A percentile compares a stretch with the other conserved stretches of the same genome.
These are phyloP conservation scores for Kwoniella bestiolae DNA, from an alignment of 768 basidiomycete genomes.

Conservation along the genomic window DNA sequence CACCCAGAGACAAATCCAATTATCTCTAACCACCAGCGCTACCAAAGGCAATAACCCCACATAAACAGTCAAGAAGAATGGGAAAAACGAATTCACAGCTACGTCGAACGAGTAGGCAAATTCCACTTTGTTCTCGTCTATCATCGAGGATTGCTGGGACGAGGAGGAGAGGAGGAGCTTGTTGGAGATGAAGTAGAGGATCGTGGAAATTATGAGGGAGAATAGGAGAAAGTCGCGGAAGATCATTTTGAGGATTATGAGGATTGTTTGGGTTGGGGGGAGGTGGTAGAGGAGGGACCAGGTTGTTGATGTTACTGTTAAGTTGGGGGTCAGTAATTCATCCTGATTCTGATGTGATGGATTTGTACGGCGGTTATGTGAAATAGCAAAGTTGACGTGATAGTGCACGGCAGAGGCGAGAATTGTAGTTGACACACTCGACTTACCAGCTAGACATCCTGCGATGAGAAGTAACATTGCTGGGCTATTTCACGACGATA, in stretches of 20 bases:
- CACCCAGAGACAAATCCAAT: conserved; percentile 92
- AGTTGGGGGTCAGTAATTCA: neutral
- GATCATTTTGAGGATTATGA: conserved; percentile 79
- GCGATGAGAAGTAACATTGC: conserved; percentile 87
- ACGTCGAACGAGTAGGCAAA: conserved; percentile 97
- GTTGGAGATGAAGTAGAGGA: conserved; percentile 70
- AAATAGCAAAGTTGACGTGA: too few relatives aligned
- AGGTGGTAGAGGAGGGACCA: conserved; percentile 86
- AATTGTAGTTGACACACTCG: too few relatives aligned
- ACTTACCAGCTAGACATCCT: conserved; percentile 73
- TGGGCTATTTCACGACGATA: too few relatives aligned
- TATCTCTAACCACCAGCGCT: conserved; percentile 77
- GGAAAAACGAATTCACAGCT: conserved; percentile 96
- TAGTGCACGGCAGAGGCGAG: too few relatives aligned
- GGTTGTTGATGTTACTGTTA: conserved; percentile 73
- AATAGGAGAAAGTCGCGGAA: conserved; percentile 82
- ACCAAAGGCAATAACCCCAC: conserved; percentile 84
- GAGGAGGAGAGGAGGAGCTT: conserved; percentile 71
- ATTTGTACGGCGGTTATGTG: too few relatives aligned
- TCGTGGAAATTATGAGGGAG: conserved; percentile 70
- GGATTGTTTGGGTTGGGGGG: conserved; percentile 64
- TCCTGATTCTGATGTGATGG: too few relatives aligned
- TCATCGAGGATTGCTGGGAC: conserved; percentile 66
- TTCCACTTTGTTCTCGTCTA: conserved; percentile 69
- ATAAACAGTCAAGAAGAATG: conserved; percentile 86